Evolutionary conservation across 306 rosid genomes (phyloP).

Genomic region (Quercus glauca): DNA sequence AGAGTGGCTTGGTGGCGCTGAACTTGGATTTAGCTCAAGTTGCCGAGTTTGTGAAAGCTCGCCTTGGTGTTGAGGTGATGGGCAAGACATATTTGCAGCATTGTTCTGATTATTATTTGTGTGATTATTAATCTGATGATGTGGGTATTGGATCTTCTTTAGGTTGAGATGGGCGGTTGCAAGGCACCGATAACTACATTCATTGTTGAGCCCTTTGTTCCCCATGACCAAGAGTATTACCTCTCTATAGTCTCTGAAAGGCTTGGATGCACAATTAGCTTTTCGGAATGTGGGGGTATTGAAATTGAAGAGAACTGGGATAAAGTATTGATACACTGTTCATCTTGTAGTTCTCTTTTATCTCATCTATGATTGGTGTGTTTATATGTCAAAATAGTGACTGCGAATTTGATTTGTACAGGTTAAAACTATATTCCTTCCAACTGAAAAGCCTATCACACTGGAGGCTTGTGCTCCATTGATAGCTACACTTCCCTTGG

Average conservation of each 20-base stretch:
- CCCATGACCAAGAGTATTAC: conserved; percentile 79
- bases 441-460: conserved; percentile 59
- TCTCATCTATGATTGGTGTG: neutral
- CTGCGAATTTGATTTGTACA: conserved; percentile 4
- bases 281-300: conserved; percentile 81
- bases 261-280: conserved; percentile 70
- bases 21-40: conserved; percentile 74
- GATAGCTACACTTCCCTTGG: conserved; percentile 86
- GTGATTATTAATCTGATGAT: conserved; percentile 13
- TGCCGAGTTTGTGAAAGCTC: conserved; percentile 64
- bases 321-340: conserved; percentile 40
- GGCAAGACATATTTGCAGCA: neutral
- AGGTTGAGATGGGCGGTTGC: conserved; percentile 94
- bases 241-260: conserved; percentile 80
- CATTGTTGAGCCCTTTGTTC: conserved; percentile 85
- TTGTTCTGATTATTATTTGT: conserved; percentile 7
- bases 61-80: conserved; percentile 70
- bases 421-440: conserved; percentile 80
- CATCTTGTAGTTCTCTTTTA: neutral
- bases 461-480: conserved; percentile 72
- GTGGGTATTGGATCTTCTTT: conserved; percentile 16
- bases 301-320: conserved; percentile 92
- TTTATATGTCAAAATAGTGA: neutral
- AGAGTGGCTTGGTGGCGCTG: conserved; percentile 81
- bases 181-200: conserved; percentile 83